phyloP scores from a whole-genome alignment of 768 basidiomycete species.

The Boletus rufocinnamomeus region DNA sequence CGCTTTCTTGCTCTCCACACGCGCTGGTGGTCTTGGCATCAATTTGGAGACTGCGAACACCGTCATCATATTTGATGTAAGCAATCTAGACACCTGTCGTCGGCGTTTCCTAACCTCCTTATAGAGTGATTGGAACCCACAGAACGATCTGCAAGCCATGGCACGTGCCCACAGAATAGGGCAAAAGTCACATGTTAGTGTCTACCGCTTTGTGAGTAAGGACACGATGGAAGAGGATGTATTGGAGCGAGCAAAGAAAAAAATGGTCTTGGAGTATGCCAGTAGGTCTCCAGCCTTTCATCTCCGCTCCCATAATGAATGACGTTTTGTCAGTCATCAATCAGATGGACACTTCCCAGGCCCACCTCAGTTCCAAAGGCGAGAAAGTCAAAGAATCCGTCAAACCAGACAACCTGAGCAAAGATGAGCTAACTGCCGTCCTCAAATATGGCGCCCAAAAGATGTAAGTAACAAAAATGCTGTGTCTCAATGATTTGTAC shows the following conservation, averaged over 20 bases:
- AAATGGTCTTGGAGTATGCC: conserved; percentile 99
- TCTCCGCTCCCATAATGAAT: conserved; percentile 14
- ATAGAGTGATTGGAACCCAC: conserved; percentile 97
- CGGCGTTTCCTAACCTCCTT: conserved; percentile 15
- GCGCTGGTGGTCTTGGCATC: conserved; percentile 97
- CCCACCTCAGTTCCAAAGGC: conserved; percentile 85
- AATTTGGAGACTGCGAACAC: conserved; percentile 99
- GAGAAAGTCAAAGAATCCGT: conserved; percentile 61
- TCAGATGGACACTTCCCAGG: conserved; percentile 99
- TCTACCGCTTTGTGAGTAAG: conserved; percentile 98
- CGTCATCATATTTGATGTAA: conserved; percentile 97
- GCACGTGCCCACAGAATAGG: conserved; percentile 99
- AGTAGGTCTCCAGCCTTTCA: conserved; percentile 60
- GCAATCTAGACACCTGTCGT: conserved; percentile 31
- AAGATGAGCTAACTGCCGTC: conserved; percentile 96
- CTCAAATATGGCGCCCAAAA: conserved; percentile 99
- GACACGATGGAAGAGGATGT: conserved; percentile 99
- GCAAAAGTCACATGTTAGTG: conserved; percentile 97
- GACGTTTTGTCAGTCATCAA: conserved; percentile 78
- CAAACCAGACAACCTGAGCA: conserved; percentile 85
- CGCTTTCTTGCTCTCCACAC: conserved; percentile 93
- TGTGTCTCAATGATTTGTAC: conserved; percentile 4
- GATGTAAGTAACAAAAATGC: conserved; percentile 58
- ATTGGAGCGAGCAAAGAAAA: conserved; percentile 95
- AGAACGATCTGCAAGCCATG: conserved; percentile 99